Conservation (phyloP, 1,139 yeast species). For the Tardiomyces blankii region DNA sequence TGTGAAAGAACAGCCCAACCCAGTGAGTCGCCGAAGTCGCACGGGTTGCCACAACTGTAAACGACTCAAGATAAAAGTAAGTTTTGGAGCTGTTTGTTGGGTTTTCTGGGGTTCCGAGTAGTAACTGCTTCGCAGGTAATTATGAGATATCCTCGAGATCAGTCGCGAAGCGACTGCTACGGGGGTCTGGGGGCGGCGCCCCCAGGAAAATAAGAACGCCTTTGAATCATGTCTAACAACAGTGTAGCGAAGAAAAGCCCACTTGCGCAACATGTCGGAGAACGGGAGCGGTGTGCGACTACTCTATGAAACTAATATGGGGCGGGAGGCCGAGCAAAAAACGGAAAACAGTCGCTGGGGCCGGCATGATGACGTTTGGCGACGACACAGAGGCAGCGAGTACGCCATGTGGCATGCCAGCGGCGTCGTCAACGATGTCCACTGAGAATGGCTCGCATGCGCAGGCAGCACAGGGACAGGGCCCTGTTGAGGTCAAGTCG, state of each 20-base stretch:
- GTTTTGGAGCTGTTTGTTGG: no score
- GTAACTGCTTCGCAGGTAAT: no score
- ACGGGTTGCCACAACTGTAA: conserved; percentile 6
- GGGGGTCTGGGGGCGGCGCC: no score
- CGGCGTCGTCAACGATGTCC: background rate
- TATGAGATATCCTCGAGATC: no score
- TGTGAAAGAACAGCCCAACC: background rate
- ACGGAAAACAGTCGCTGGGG: conserved; percentile 10
- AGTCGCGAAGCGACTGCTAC: no score
- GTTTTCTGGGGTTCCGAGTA: no score
- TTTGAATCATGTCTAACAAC: background rate
- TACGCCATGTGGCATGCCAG: background rate
- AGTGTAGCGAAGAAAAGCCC: conserved; percentile 69
- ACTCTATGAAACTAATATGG: conserved; percentile 58
- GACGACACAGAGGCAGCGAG: background rate
- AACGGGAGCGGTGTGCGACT: conserved; percentile 46
- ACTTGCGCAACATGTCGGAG: conserved; percentile 47
- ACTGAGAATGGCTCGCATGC: background rate
- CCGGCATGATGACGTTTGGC: background rate
- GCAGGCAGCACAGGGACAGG: background rate
- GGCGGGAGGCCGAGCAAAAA: conserved; percentile 61
- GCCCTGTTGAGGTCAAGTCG: background rate
- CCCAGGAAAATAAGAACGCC: no score
- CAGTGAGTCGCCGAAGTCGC: background rate
- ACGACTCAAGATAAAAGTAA: conserved; percentile 16